Conservation (phyloP, 176 grass and related monocot species). For the Eragrostis curvula region DNA sequence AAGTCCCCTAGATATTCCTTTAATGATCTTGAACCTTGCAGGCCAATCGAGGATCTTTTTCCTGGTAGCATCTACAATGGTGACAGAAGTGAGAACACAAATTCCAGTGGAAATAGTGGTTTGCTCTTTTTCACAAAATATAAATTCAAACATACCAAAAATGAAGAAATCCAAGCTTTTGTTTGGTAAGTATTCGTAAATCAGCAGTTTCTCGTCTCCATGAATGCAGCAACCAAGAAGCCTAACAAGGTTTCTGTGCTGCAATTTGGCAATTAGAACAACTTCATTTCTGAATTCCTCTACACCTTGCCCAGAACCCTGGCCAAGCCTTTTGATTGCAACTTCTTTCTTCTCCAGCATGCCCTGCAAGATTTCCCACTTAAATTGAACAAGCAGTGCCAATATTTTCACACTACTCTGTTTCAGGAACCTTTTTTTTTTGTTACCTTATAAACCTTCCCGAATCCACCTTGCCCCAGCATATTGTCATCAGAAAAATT, state of each 20-base stretch:
- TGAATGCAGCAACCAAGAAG: constrained; percentile 55
- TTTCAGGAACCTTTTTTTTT: not conserved
- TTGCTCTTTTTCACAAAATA: not conserved
- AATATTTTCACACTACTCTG: not conserved
- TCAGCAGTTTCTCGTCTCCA: constrained; percentile 55
- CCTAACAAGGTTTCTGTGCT: constrained; percentile 48
- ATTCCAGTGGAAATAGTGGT: not conserved
- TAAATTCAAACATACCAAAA: constrained; percentile 25
- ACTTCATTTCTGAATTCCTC: constrained; percentile 58
- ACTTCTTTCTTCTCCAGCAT: constrained; percentile 35
- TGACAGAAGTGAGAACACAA: not conserved
- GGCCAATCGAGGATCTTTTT: constrained; percentile 49
- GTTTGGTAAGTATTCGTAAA: constrained; percentile 48
- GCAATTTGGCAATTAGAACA: constrained; percentile 52
- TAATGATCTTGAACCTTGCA: constrained; percentile 52
- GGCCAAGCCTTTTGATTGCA: constrained; percentile 55
- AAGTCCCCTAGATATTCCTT: constrained; percentile 59
- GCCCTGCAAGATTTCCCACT: constrained; percentile 32
- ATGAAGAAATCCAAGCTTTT: constrained; percentile 50
- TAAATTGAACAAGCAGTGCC: not conserved
- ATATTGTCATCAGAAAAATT: constrained; percentile 51
- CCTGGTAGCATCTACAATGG: constrained; percentile 40
- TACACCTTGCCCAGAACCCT: constrained; percentile 53
- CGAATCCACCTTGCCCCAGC: constrained; percentile 61
- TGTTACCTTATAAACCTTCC: constrained; percentile 55